Evolutionary conservation across 345 rosid genomes (phyloP).

Genomic region (Populus euphratica): DNA sequence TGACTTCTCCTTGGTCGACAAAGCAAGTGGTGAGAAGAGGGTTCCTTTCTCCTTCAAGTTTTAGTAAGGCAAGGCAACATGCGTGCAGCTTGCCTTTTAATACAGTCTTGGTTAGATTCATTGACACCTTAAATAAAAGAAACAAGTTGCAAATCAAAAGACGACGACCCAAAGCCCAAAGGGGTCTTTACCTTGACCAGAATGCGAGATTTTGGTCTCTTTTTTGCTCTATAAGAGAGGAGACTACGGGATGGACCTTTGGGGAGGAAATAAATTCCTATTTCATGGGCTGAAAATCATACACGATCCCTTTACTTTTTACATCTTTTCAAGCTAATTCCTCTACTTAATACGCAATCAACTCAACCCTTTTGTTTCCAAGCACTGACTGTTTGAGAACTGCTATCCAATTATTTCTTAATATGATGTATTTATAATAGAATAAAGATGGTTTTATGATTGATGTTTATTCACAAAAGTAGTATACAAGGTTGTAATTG

Average conservation of each 20-base stretch:
- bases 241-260: neutral
- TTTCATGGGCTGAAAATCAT: no score
- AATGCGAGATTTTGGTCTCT: neutral
- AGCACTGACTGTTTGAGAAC: neutral
- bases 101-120: neutral
- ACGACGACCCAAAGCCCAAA: slow-evolving; percentile 8
- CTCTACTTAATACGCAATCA: neutral
- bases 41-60: neutral
- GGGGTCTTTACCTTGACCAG: slow-evolving; percentile 19
- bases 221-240: neutral
- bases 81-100: neutral
- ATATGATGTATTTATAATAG: no score
- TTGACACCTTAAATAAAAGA: neutral
- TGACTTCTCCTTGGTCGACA: neutral
- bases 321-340: neutral
- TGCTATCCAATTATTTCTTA: neutral
- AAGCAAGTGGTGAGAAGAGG: neutral
- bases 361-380: neutral
- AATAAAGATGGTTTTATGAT: no score
- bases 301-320: neutral
- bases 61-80: neutral
- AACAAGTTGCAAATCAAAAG: neutral
- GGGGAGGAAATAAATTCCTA: neutral
- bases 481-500: no score
- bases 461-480: no score